Base-by-base conservation (phyloP, 345 rosid genomes). In the Trapa bicornis region DNA sequence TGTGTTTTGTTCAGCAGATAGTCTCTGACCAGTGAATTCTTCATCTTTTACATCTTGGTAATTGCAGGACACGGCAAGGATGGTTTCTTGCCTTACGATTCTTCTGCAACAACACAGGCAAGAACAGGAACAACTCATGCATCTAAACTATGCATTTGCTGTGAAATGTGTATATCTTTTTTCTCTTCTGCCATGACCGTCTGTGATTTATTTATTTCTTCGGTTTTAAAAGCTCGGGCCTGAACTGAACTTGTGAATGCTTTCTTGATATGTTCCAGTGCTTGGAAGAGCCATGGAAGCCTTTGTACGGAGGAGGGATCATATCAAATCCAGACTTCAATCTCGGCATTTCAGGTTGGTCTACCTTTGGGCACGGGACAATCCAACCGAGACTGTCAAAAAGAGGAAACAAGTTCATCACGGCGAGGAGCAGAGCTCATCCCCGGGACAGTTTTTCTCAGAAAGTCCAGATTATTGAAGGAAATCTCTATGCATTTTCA, bases 401-500 rank as follows among this genome's bases (percentile, higher is more conserved):
- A 12, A 72, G 41, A 1, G 77, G 78, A 22, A 86, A 84, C 67
- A 61, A 22, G 66, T 84, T 68, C 70, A 71, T 73, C 36, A 71
- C 75, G 5, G 69, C 74, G 9, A 70, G 73, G 16, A 22, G 52
- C 39, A 80, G 86, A 74, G 73, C 73, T 37, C 39, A 54, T 0
- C 64, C 89, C 41, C 29, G 70, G 0, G 82, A 77, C 69, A 74
- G 83, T 73, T 62, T 85, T 58, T 69, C 75, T 14, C 88, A 80
- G 36, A 76, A 52, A 65, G 79, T 82, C 71, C 80, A 74, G 29
- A 70, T 92, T 39, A 71, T 71, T 61, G 41, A 82, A 61, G 84
- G 92, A 70, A 75, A 70, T 33, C 71, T 83, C 57, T 89, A 92
- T 66, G 76, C 72, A 62, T 81, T 92, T 76, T 84, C 95, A 50